Conservation (phyloP, 345 rosid species). For the Lepidium africanum region DNA sequence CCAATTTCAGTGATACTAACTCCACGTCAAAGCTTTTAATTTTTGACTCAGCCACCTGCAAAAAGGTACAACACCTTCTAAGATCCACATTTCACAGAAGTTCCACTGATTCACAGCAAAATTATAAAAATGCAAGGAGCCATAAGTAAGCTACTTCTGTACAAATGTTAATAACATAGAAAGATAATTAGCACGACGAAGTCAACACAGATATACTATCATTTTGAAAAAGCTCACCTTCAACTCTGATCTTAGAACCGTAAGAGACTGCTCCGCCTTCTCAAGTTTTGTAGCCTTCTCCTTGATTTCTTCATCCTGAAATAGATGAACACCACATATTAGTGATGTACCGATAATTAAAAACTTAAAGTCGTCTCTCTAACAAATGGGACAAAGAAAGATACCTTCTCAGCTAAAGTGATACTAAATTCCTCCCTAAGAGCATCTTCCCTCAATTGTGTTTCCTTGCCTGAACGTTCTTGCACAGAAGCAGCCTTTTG, state of each 20-base stretch:
- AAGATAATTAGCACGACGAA: not conserved
- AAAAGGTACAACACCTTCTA: constrained; percentile 1
- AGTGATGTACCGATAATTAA: not conserved
- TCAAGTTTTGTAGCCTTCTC: constrained; percentile 62
- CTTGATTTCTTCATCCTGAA: constrained; percentile 82
- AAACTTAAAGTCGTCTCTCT: not conserved
- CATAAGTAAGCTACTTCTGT: not conserved
- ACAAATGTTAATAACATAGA: not conserved
- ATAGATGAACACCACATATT: constrained; percentile 7
- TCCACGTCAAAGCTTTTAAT: constrained; percentile 67
- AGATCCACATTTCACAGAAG: constrained; percentile 6
- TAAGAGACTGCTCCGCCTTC: constrained; percentile 71
- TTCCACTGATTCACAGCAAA: not conserved
- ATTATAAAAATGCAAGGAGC: not conserved
- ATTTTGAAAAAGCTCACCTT: constrained; percentile 45
- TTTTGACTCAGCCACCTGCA: constrained; percentile 91
- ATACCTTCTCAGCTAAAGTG: constrained; percentile 66
- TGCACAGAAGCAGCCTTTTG: constrained; percentile 90
- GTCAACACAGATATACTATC: not conserved
- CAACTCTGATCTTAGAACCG: constrained; percentile 69
- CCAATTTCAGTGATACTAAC: constrained; percentile 48
- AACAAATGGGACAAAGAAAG: not conserved
- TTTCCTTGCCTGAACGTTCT: constrained; percentile 71
- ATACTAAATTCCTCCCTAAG: constrained; percentile 64
- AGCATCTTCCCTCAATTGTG: constrained; percentile 81